Conservation (phyloP, 1,284 basidiomycete genomes). For the Taiwanofungus camphoratus region DNA sequence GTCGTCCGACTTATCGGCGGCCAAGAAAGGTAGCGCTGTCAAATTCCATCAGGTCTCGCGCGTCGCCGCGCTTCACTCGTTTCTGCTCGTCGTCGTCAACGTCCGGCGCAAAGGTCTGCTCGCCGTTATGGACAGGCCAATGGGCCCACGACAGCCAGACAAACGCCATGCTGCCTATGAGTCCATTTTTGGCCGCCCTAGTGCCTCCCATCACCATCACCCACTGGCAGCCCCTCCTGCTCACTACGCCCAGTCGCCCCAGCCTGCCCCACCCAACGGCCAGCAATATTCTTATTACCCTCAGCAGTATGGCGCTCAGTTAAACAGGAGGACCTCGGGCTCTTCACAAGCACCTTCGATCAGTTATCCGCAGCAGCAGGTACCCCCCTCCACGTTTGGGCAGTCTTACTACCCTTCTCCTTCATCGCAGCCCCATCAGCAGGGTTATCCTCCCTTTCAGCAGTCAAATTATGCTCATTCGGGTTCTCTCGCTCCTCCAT, state of each 20-base stretch:
- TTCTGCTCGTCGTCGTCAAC: conserved; percentile 6
- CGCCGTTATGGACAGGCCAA: conserved; percentile 55
- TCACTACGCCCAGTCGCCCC: conserved; percentile 29
- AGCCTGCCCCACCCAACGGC: conserved; percentile 21
- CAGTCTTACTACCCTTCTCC: conserved; percentile 19
- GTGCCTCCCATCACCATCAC: conserved; percentile 47
- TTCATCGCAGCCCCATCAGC: conserved; percentile 21
- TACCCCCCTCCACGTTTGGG: conserved; percentile 16
- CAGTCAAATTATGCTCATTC: conserved; percentile 27
- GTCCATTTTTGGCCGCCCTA: conserved; percentile 76
- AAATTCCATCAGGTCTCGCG: too few relatives aligned
- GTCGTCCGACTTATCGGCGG: too few relatives aligned
- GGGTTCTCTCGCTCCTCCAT: conserved; percentile 34
- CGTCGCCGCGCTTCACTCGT: too few relatives aligned
- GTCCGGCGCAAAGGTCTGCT: conserved; percentile 1
- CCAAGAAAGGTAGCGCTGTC: too few relatives aligned
- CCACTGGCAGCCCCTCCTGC: conserved; percentile 17
- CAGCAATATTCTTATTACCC: conserved; percentile 28
- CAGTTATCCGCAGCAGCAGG: conserved; percentile 19
- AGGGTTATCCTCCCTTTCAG: conserved; percentile 21
- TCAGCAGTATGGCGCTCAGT: conserved; percentile 21
- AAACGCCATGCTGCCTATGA: conserved; percentile 76
- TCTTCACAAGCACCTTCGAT: conserved; percentile 21
- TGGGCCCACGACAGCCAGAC: conserved; percentile 67
- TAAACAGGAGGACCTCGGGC: conserved; percentile 25